These are phyloP conservation scores for Cucumis melo DNA, from an alignment of 306 rosid genomes.

Conservation along the genomic window DNA sequence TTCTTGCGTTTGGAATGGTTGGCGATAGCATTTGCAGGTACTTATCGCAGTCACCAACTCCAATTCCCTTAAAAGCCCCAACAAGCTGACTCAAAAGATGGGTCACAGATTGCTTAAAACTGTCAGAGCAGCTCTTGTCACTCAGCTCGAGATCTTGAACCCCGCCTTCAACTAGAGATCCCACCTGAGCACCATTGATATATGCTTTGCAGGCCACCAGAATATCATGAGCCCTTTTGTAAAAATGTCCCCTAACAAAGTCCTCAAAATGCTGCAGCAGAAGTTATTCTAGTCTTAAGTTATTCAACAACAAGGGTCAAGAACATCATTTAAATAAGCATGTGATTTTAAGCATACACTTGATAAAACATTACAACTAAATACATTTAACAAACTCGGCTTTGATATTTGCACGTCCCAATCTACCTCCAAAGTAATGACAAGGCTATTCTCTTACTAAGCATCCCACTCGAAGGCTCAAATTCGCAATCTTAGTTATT, in stretches of 20 bases:
- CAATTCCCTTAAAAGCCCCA: slow-evolving; percentile 28
- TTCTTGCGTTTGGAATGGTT: background rate
- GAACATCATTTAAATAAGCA: background rate
- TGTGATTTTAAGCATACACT: background rate
- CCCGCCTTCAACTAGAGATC: slow-evolving; percentile 66
- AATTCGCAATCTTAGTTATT: background rate
- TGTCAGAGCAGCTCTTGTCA: slow-evolving; percentile 58
- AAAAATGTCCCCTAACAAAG: slow-evolving; percentile 59
- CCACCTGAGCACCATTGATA: slow-evolving; percentile 79
- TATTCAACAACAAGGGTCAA: background rate
- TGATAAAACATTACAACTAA: background rate
- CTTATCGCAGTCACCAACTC: slow-evolving; percentile 48
- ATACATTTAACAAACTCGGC: background rate
- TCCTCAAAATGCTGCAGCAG: slow-evolving; percentile 64
- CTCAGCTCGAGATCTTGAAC: slow-evolving; percentile 67
- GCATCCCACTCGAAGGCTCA: background rate
- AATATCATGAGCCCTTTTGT: slow-evolving; percentile 46
- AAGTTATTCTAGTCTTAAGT: background rate
- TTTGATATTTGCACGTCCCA: background rate
- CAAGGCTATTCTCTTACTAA: background rate
- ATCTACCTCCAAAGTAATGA: background rate
- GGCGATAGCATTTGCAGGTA: slow-evolving; percentile 22
- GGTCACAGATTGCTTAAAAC: slow-evolving; percentile 29
- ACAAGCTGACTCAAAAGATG: slow-evolving; percentile 27
- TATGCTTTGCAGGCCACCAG: slow-evolving; percentile 70